phyloP scores from a whole-genome alignment of 2,329 filamentous ascomycete genomes.

The Mycocentrospora acerina region DNA sequence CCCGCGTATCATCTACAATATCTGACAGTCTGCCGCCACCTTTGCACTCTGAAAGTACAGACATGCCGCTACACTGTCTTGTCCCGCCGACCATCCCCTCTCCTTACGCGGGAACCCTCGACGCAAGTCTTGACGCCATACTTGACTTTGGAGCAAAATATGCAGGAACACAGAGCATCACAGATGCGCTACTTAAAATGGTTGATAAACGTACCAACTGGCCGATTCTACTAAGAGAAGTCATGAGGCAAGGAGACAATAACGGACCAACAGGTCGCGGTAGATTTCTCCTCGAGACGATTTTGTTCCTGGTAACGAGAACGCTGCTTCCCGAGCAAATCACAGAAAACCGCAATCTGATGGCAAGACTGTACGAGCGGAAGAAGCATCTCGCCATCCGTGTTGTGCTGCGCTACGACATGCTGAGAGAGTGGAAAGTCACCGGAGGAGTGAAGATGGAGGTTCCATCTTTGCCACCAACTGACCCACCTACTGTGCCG shows the following conservation, averaged over 20 bases:
- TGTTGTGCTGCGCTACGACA: constrained; percentile 30
- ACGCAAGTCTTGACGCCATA: constrained; percentile 24
- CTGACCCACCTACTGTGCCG: not conserved
- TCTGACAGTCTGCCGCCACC: not conserved
- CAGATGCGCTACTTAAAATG: constrained; percentile 7
- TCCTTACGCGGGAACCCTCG: constrained; percentile 25
- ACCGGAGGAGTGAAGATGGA: constrained; percentile 8
- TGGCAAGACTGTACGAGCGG: constrained; percentile 20
- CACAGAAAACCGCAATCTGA: constrained; percentile 18
- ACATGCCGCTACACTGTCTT: constrained; percentile 13
- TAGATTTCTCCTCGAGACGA: constrained; percentile 13
- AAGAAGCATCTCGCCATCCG: constrained; percentile 21
- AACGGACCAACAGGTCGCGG: not conserved
- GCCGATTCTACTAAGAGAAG: constrained; percentile 3
- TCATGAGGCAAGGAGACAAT: not conserved
- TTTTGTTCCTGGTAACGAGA: constrained; percentile 27
- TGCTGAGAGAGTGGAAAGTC: constrained; percentile 24
- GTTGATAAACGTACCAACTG: constrained; percentile 16
- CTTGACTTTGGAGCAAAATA: constrained; percentile 11
- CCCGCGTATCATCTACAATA: not conserved
- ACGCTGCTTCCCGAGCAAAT: constrained; percentile 31
- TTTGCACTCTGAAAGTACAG: not conserved
- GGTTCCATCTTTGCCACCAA: constrained; percentile 7
- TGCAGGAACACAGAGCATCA: not conserved
- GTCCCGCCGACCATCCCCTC: constrained; percentile 23